A percentile compares a stretch with the other conserved stretches of the same genome.
These are phyloP conservation scores for Elsinoe australis DNA, from an alignment of 2,329 filamentous ascomycete genomes.

Conservation along the genomic window DNA sequence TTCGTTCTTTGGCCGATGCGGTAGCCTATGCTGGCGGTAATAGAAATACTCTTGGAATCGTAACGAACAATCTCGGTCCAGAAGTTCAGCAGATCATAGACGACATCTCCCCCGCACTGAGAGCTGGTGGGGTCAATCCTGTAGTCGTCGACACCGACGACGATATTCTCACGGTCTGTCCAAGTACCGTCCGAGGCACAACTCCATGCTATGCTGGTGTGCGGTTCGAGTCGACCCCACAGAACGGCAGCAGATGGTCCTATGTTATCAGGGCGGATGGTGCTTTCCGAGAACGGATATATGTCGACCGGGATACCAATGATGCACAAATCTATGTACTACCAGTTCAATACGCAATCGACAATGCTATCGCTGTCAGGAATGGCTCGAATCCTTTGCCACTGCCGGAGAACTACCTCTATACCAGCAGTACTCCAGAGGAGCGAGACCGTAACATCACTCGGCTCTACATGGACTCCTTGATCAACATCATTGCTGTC, in stretches of 20 bases:
- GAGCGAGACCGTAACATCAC: constrained; percentile 61
- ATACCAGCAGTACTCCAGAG: constrained; percentile 61
- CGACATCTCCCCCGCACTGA: constrained; percentile 51
- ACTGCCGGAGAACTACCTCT: constrained; percentile 59
- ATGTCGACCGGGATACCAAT: constrained; percentile 58
- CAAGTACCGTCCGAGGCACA: constrained; percentile 50
- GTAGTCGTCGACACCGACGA: constrained; percentile 47
- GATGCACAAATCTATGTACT: constrained; percentile 70
- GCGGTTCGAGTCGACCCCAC: constrained; percentile 67
- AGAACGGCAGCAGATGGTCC: constrained; percentile 71
- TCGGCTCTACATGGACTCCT: constrained; percentile 59
- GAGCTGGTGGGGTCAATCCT: constrained; percentile 48
- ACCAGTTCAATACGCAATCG: constrained; percentile 71
- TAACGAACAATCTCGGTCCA: constrained; percentile 66
- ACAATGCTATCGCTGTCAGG: constrained; percentile 58
- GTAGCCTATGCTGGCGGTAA: constrained; percentile 50
- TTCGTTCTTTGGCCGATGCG: constrained; percentile 59
- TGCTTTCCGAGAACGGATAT: constrained; percentile 57
- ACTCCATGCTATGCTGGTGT: constrained; percentile 66
- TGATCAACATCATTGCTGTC: constrained; percentile 70
- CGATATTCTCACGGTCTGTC: constrained; percentile 57
- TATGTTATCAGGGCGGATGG: constrained; percentile 77
- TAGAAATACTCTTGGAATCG: constrained; percentile 65
- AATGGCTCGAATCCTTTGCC: constrained; percentile 38
- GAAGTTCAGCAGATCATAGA: constrained; percentile 66